These are phyloP conservation scores for Beta corolliflora DNA, from an alignment of 179 eudicot species.

Conservation along the genomic window DNA sequence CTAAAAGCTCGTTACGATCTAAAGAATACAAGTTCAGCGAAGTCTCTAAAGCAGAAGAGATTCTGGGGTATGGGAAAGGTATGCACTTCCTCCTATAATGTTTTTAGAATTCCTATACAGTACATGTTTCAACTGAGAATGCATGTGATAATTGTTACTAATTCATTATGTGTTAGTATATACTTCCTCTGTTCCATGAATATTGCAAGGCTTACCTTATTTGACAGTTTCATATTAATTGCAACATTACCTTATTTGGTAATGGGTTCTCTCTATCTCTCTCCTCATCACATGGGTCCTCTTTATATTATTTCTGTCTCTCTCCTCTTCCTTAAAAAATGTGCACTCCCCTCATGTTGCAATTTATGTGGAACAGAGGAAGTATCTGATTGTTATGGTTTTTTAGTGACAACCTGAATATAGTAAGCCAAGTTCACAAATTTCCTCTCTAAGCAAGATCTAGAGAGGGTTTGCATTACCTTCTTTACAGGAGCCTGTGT, in stretches of 20 bases:
- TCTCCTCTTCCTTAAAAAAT: too few relatives aligned
- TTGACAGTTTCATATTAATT: too few relatives aligned
- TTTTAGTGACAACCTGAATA: not conserved
- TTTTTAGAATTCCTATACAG: not conserved
- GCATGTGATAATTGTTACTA: not conserved
- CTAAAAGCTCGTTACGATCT: constrained; percentile 39
- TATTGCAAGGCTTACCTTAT: too few relatives aligned
- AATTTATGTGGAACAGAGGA: too few relatives aligned
- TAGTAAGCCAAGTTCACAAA: not conserved
- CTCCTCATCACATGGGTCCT: too few relatives aligned
- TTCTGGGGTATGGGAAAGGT: constrained; percentile 88
- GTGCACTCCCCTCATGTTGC: too few relatives aligned
- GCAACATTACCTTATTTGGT: too few relatives aligned
- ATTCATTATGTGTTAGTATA: not conserved
- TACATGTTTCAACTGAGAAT: not conserved
- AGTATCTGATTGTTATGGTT: not conserved
- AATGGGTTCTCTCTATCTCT: too few relatives aligned
- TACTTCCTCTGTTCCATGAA: too few relatives aligned
- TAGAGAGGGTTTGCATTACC: not conserved
- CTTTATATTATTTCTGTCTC: too few relatives aligned
- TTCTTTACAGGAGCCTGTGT: not conserved
- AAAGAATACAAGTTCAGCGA: constrained; percentile 42
- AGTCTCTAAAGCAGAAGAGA: constrained; percentile 66
- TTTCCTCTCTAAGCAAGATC: not conserved
- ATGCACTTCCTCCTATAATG: constrained; percentile 5